Base-by-base conservation (phyloP, 208 protist species). In the Leptomonas seymouri region DNA sequence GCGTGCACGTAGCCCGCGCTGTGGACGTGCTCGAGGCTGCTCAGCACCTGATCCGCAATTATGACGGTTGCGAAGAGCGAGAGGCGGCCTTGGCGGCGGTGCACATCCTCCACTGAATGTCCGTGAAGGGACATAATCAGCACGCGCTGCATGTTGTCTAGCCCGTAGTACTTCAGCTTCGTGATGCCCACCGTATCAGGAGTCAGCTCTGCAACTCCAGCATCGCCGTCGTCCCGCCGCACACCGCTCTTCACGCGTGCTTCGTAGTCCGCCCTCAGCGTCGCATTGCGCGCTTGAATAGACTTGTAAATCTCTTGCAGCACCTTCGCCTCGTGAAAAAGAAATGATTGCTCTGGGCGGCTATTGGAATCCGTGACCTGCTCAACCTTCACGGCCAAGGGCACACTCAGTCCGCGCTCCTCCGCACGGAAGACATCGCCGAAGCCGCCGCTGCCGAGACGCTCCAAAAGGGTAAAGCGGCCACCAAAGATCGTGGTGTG, bases 101-200 rank as follows among this genome's bases (percentile, higher is more conserved):
- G 70, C 28, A 85, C 70, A 20, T 99, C 97, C 60, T 99, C 98
- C 12, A 99, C 84, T 21, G 92, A 98, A 34, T 97, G 93, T 1
- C 99, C 99, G 2, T 99, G 89, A 6, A 99, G 79, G 23, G 99
- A 97, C 87, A 99, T 99, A 31, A 99, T 97, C 80, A 99, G 97
- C 14, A 99, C 97, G 70, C 99, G 99, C 72, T 98, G 99, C 62
- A 98, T 91, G 12, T 97, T 95, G 67, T 99, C 98, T 46, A 95
- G 65, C 12, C 98, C 98, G 81, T 93, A 99, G 78, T 97, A 99
- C 67, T 94, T 93, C 9, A 99, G 85, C 45, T 80, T 85, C 1
- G 98, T 97, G 34, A 99, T 98, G 18, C 73, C 69, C 0, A 80
- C 21, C 11, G 46, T 63, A 8, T 76, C 75, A 14, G 60, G 69